phyloP scores from a whole-genome alignment of 805 yeast species.

The Hanseniaspora lindneri region DNA sequence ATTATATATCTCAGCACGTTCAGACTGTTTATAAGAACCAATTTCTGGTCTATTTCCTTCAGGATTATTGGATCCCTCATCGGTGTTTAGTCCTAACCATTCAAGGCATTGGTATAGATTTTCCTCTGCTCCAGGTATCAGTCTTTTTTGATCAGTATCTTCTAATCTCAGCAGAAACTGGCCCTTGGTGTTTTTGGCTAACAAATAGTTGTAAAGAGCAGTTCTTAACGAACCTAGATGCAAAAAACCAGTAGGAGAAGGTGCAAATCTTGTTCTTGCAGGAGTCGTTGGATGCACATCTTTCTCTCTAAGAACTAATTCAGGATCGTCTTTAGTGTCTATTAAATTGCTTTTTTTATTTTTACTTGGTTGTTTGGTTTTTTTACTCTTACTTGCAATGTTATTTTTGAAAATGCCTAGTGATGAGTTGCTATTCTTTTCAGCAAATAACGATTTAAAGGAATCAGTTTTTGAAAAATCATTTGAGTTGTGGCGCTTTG shows the following conservation, averaged over 20 bases:
- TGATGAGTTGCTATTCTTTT: too few relatives aligned
- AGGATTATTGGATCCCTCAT: constrained; percentile 47
- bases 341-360: neutral
- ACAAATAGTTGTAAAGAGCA: constrained; percentile 75
- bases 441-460: too few relatives aligned
- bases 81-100: constrained; percentile 67
- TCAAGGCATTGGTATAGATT: constrained; percentile 60
- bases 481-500: too few relatives aligned
- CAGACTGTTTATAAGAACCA: constrained; percentile 81
- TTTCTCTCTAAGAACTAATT: neutral
- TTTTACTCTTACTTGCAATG: too few relatives aligned
- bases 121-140: constrained; percentile 71
- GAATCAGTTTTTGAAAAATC: too few relatives aligned
- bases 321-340: neutral
- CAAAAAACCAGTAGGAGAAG: constrained; percentile 93
- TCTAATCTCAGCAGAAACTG: constrained; percentile 72
- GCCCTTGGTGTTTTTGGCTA: constrained; percentile 72
- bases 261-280: constrained; percentile 87
- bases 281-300: constrained; percentile 39
- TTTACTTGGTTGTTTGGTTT: too few relatives aligned
- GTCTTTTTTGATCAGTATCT: constrained; percentile 79
- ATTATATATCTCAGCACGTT: constrained; percentile 55
- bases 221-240: constrained; percentile 91
- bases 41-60: constrained; percentile 36
- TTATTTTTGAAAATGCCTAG: too few relatives aligned